Evolutionary conservation across 495 filamentous ascomycete genomes (phyloP).

Genomic region (Talaromyces borbonicus): DNA sequence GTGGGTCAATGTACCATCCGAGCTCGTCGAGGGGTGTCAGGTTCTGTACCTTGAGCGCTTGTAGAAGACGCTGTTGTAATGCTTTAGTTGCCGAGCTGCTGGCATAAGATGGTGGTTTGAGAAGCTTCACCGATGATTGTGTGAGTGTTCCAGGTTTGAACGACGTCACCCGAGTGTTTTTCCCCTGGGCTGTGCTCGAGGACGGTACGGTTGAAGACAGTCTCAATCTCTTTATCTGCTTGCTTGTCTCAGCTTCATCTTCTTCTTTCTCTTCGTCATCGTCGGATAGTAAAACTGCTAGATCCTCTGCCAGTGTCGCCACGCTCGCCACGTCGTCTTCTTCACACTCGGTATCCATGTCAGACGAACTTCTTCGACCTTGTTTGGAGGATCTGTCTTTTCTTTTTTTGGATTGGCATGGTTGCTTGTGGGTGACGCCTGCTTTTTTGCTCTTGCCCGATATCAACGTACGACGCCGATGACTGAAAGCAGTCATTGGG

Average conservation of each 20-base stretch:
- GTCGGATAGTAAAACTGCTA: slow-evolving; percentile 33
- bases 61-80: slow-evolving; percentile 52
- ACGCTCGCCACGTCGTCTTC: slow-evolving; percentile 30
- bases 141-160: slow-evolving; percentile 59
- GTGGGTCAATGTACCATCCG: slow-evolving; percentile 73
- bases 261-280: slow-evolving; percentile 17
- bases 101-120: slow-evolving; percentile 61
- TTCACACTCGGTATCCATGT: slow-evolving; percentile 14
- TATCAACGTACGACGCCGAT: slow-evolving; percentile 18
- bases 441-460: slow-evolving; percentile 2
- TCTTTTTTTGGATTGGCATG: slow-evolving; percentile 12
- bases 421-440: no score
- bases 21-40: slow-evolving; percentile 54
- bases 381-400: slow-evolving; percentile 6
- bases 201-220: background rate
- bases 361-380: slow-evolving; percentile 19
- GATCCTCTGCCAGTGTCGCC: slow-evolving; percentile 43
- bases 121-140: slow-evolving; percentile 40
- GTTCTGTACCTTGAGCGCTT: slow-evolving; percentile 54
- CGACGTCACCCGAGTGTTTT: slow-evolving; percentile 35
- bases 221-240: background rate
- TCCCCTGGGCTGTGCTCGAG: slow-evolving; percentile 5
- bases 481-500: slow-evolving; percentile 40
- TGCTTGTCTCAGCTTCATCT: slow-evolving; percentile 6
- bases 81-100: slow-evolving; percentile 49